Evolutionary conservation across 106 monocot genomes (phyloP).

Genomic region (Dendrobium catenatum): DNA sequence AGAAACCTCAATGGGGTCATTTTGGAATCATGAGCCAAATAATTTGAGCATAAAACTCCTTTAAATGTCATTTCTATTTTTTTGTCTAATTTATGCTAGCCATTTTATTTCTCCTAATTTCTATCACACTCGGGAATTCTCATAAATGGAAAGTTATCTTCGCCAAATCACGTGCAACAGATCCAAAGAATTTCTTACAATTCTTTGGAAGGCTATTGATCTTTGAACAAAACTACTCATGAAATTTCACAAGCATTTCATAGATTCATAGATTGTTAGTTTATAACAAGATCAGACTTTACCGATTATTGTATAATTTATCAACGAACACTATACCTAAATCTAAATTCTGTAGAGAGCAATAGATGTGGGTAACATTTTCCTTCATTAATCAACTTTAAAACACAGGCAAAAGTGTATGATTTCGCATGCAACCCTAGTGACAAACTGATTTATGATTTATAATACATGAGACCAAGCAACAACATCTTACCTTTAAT

Average conservation of each 20-base stretch:
- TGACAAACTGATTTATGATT: neutral
- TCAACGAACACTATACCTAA: neutral
- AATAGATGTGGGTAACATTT: neutral
- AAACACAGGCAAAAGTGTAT: neutral
- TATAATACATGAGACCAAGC: neutral
- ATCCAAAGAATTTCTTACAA: too few relatives aligned
- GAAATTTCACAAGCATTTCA: neutral
- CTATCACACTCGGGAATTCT: too few relatives aligned
- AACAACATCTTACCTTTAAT: slow-evolving; percentile 48
- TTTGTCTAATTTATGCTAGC: too few relatives aligned
- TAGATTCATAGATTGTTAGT: neutral
- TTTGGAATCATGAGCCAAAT: too few relatives aligned
- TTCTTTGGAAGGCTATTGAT: neutral
- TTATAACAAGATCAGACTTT: neutral
- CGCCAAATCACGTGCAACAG: too few relatives aligned
- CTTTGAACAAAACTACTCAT: neutral
- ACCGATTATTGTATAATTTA: neutral
- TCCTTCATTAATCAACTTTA: neutral
- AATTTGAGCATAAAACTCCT: too few relatives aligned
- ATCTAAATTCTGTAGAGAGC: neutral
- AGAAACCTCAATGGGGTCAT: too few relatives aligned
- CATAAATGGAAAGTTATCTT: too few relatives aligned
- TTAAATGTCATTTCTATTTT: too few relatives aligned
- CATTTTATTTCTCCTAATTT: too few relatives aligned
- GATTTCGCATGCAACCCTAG: neutral